Evolutionary conservation across 2,329 filamentous ascomycete species (phyloP).

Genomic region (Davidsoniella australis): DNA sequence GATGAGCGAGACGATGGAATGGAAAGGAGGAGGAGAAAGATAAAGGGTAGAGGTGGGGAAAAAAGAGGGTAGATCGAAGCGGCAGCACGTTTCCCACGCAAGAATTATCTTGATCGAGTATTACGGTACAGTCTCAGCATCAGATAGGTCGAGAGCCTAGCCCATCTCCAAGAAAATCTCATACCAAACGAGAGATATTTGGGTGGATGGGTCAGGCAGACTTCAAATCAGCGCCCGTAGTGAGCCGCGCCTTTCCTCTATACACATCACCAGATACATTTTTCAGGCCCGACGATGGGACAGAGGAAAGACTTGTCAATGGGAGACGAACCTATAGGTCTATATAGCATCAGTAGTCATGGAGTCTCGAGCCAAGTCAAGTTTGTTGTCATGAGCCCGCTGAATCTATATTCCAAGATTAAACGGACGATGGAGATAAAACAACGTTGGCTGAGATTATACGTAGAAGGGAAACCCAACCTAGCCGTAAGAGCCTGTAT

Average conservation of each 20-base stretch:
- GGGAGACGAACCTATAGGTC: slow-evolving; percentile 12
- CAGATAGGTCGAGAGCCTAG: slow-evolving; percentile 21
- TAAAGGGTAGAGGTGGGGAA: slow-evolving; percentile 15
- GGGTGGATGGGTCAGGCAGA: slow-evolving; percentile 9
- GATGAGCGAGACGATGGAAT: slow-evolving; percentile 6
- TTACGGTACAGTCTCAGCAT: slow-evolving; percentile 95
- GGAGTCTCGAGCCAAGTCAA: too few relatives aligned
- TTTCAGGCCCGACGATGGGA: not conserved
- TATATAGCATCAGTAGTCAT: slow-evolving; percentile 5
- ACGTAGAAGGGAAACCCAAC: not conserved
- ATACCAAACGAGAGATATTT: not conserved
- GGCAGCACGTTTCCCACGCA: slow-evolving; percentile 96
- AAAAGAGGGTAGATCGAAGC: slow-evolving; percentile 39
- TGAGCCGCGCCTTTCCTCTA: slow-evolving; percentile 38
- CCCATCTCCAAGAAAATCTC: slow-evolving; percentile 3
- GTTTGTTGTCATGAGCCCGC: not conserved
- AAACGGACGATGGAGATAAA: not conserved
- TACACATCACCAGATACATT: slow-evolving; percentile 1
- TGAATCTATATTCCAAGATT: not conserved
- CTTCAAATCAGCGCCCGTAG: slow-evolving; percentile 57
- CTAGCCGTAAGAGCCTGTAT: not conserved
- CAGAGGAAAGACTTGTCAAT: slow-evolving; percentile 10
- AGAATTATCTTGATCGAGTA: slow-evolving; percentile 99
- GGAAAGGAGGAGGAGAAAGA: slow-evolving; percentile 2
- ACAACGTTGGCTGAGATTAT: not conserved